Evolutionary conservation across 768 basidiomycete genomes (phyloP).

Genomic region (Coprinellus micaceus): DNA sequence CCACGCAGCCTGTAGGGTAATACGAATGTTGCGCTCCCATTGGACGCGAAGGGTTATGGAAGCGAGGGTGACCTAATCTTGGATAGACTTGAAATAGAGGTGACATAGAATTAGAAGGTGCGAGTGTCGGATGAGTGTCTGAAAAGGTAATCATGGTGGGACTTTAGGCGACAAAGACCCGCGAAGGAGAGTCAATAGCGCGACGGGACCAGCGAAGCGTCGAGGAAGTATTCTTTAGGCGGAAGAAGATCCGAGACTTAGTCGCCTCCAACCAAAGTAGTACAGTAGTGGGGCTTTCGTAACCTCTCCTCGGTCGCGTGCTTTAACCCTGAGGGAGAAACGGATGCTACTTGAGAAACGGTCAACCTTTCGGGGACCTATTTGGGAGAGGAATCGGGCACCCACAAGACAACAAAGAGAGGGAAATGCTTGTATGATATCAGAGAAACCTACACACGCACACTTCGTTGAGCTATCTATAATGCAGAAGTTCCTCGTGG

Average conservation of each 20-base stretch:
- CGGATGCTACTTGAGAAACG: too few species aligned
- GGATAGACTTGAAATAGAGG: neutral
- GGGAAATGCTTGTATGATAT: too few species aligned
- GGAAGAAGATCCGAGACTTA: slow-evolving; percentile 1
- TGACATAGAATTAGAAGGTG: neutral
- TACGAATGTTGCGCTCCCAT: neutral
- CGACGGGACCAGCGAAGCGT: neutral
- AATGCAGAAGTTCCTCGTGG: too few species aligned
- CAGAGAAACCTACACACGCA: too few species aligned
- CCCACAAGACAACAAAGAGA: too few species aligned
- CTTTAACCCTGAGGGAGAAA: too few species aligned
- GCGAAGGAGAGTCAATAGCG: neutral
- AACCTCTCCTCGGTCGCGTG: too few species aligned
- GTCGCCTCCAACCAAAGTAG: neutral
- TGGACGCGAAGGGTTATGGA: neutral
- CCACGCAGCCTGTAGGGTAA: neutral
- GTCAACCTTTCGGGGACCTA: too few species aligned
- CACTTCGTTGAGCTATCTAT: too few species aligned
- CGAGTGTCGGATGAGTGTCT: neutral
- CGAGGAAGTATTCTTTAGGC: neutral
- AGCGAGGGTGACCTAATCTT: neutral
- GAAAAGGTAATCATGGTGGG: neutral
- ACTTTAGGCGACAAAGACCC: slow-evolving; percentile 1
- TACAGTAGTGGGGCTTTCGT: too few species aligned
- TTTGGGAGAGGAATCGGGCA: too few species aligned